Conservation (phyloP, 2,329 filamentous ascomycete genomes). For the Camptophora hylomeconis region DNA sequence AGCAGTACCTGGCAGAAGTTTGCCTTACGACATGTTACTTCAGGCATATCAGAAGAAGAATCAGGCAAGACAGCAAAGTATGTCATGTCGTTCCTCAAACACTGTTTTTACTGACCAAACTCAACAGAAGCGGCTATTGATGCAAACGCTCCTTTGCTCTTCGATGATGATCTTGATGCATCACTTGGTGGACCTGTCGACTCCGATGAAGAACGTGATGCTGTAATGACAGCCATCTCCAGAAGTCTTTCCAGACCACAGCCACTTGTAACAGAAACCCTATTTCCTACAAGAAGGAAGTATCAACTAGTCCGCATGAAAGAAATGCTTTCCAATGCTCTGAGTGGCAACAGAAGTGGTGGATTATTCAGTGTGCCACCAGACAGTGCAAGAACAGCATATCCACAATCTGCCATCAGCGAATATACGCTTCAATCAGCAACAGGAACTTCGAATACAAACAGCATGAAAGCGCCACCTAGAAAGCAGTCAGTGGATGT, state of each 20-base stretch:
- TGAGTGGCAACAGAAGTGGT: slow-evolving; percentile 36
- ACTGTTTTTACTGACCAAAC: slow-evolving; percentile 16
- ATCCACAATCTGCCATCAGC: slow-evolving; percentile 10
- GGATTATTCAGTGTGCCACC: slow-evolving; percentile 27
- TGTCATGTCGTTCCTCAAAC: too few relatives aligned
- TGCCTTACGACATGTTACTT: slow-evolving; percentile 87
- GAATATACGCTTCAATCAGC: too few relatives aligned
- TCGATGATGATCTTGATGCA: slow-evolving; percentile 29
- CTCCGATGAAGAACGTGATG: slow-evolving; percentile 84
- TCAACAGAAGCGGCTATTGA: slow-evolving; percentile 76
- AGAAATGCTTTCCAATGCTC: slow-evolving; percentile 47
- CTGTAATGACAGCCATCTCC: slow-evolving; percentile 68
- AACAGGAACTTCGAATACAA: too few relatives aligned
- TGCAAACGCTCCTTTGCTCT: slow-evolving; percentile 64
- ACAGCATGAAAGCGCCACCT: slow-evolving; percentile 8
- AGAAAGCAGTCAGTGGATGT: slow-evolving; percentile 14
- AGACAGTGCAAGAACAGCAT: slow-evolving; percentile 10
- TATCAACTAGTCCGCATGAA: slow-evolving; percentile 52
- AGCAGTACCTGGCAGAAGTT: slow-evolving; percentile 69
- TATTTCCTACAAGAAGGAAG: slow-evolving; percentile 37
- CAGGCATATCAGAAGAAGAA: slow-evolving; percentile 94
- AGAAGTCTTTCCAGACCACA: slow-evolving; percentile 54
- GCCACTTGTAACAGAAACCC: slow-evolving; percentile 55
- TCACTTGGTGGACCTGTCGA: slow-evolving; percentile 51
- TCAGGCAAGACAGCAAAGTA: slow-evolving; percentile 93